These are phyloP conservation scores for Casaregolazyma suthepensis DNA, from an alignment of 1,139 yeast species.

Conservation along the genomic window DNA sequence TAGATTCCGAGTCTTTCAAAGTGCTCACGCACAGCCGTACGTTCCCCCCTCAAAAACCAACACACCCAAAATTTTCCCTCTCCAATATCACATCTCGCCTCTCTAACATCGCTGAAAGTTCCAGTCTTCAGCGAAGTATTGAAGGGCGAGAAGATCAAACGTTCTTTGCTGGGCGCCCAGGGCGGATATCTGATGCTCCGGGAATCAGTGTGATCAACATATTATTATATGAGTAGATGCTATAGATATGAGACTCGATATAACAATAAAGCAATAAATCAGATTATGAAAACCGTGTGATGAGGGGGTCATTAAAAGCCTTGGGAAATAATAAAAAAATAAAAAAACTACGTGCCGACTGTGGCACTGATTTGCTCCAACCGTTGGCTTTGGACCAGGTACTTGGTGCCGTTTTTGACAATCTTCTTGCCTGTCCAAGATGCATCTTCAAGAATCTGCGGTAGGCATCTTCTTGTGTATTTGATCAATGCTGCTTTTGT, in stretches of 20 bases:
- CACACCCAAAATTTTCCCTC: neutral
- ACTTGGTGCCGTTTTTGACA: constrained; percentile 22
- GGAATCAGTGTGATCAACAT: constrained; percentile 34
- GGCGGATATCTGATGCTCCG: constrained; percentile 30
- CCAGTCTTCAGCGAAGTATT: neutral
- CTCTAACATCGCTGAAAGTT: constrained; percentile 2
- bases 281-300: neutral
- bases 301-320: neutral
- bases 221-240: neutral
- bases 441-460: constrained; percentile 27
- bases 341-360: neutral
- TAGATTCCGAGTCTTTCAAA: too few species aligned
- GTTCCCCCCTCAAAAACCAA: neutral
- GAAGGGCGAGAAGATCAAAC: constrained; percentile 20
- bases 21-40: too few species aligned
- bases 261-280: neutral
- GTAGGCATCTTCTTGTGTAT: constrained; percentile 30
- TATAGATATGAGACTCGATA: neutral
- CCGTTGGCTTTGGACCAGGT: constrained; percentile 19
- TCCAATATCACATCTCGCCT: constrained; percentile 8
- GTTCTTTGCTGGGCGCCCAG: constrained; percentile 35
- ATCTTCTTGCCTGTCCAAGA: constrained; percentile 31
- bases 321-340: neutral
- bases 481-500: constrained; percentile 22
- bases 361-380: constrained; percentile 9